A percentile compares a stretch with the other conserved stretches of the same genome.
These are phyloP conservation scores for Fragaria ananassa DNA, from an alignment of 306 rosid species.

Conservation along the genomic window DNA sequence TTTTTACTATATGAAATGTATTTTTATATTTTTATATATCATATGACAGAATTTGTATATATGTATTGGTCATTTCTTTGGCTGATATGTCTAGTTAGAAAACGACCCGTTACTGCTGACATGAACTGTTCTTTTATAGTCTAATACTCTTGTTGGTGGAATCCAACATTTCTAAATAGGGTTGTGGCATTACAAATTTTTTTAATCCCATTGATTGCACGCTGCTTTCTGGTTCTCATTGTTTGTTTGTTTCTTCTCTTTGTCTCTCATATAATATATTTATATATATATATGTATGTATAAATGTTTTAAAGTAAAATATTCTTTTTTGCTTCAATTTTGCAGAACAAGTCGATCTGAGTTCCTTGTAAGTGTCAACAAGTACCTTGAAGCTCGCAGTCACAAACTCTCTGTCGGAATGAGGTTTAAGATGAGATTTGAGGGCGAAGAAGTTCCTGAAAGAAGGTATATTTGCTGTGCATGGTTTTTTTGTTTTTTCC, in stretches of 20 bases:
- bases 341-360: constrained; percentile 93
- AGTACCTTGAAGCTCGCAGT: constrained; percentile 85
- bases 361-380: constrained; percentile 86
- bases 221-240: background rate
- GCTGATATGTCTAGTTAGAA: background rate
- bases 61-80: background rate
- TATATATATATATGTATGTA: background rate
- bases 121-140: background rate
- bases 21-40: background rate
- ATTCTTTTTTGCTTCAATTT: constrained; percentile 23
- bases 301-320: background rate
- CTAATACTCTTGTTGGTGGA: background rate
- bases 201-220: background rate
- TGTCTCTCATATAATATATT: background rate
- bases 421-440: constrained; percentile 98
- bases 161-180: background rate
- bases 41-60: background rate
- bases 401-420: constrained; percentile 92
- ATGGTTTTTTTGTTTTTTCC: background rate
- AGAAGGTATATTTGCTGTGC: constrained; percentile 58
- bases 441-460: constrained; percentile 98
- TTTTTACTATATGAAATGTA: background rate
- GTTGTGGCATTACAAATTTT: background rate
- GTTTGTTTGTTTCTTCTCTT: background rate
- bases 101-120: background rate